A percentile compares a stretch with the other conserved stretches of the same genome.
Conservation (phyloP, 202 grass and related monocot species). For the Digitaria exilis region DNA sequence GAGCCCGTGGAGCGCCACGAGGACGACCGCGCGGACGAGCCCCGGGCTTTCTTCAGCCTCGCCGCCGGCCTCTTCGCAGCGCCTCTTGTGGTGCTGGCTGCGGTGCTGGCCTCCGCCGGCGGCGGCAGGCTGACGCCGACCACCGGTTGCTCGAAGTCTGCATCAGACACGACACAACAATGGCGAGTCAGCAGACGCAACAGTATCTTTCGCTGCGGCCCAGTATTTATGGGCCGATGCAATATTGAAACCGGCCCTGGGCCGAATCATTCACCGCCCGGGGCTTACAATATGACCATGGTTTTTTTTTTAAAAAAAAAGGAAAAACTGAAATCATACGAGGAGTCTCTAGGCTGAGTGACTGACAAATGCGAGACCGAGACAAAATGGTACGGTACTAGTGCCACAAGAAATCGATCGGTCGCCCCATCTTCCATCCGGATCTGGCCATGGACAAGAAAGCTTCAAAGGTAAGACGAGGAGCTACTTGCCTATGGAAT, state of each 20-base stretch:
- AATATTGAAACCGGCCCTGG: not conserved
- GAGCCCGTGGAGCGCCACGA: constrained; percentile 54
- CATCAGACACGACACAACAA: not conserved
- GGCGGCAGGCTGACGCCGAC: not conserved
- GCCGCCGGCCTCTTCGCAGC: constrained; percentile 20
- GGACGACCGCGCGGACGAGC: constrained; percentile 35
- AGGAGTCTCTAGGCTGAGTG: too few relatives aligned
- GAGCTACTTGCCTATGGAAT: constrained; percentile 60
- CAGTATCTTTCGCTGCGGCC: too few relatives aligned
- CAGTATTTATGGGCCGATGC: not conserved
- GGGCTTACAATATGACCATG: not conserved
- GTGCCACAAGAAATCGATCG: too few relatives aligned
- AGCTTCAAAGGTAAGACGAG: not conserved
- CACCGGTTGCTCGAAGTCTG: constrained; percentile 64
- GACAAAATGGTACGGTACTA: too few relatives aligned
- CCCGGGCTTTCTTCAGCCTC: constrained; percentile 33
- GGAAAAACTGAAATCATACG: too few relatives aligned
- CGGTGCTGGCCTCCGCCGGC: constrained; percentile 16
- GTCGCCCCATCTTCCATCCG: too few relatives aligned
- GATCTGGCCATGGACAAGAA: not conserved
- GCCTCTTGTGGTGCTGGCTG: constrained; percentile 32
- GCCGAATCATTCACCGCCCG: not conserved
- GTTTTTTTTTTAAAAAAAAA: too few relatives aligned
- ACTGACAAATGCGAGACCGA: too few relatives aligned
- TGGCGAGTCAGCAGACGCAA: not conserved